Conservation (phyloP, 1,139 yeast species). For the Sugiyamaella grinbergsii region DNA sequence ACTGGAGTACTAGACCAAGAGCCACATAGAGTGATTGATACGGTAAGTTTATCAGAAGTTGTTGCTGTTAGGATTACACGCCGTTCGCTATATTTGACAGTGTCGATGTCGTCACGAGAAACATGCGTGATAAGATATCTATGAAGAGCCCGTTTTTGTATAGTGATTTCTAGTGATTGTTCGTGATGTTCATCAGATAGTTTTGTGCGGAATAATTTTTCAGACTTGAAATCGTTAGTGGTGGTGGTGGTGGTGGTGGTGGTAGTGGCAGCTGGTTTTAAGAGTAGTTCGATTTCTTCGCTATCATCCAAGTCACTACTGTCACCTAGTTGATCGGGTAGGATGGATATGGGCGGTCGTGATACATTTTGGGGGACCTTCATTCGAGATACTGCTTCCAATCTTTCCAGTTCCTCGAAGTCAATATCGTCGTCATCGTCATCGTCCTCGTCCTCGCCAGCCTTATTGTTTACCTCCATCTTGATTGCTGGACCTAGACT, state of each 20-base stretch:
- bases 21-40: conserved; percentile 25
- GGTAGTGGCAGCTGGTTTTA: neutral
- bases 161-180: conserved; percentile 24
- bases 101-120: conserved; percentile 8
- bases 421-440: conserved; percentile 10
- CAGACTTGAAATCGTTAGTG: conserved; percentile 20
- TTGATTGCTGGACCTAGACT: too few species aligned
- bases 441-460: too few species aligned
- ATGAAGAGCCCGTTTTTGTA: conserved; percentile 25
- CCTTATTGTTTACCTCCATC: neutral
- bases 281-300: conserved; percentile 7
- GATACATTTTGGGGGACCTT: too few species aligned
- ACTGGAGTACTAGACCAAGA: conserved; percentile 36
- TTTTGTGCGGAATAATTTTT: conserved; percentile 20
- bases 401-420: conserved; percentile 11
- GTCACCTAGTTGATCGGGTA: neutral
- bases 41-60: neutral
- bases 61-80: conserved; percentile 5
- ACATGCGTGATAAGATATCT: conserved; percentile 23
- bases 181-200: conserved; percentile 17
- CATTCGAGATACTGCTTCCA: conserved; percentile 11
- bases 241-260: neutral
- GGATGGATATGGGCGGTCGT: neutral
- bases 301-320: neutral
- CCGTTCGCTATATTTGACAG: neutral